Evolutionary conservation across 2,329 filamentous ascomycete genomes (phyloP).

Genomic region (Trichoderma simmonsii): DNA sequence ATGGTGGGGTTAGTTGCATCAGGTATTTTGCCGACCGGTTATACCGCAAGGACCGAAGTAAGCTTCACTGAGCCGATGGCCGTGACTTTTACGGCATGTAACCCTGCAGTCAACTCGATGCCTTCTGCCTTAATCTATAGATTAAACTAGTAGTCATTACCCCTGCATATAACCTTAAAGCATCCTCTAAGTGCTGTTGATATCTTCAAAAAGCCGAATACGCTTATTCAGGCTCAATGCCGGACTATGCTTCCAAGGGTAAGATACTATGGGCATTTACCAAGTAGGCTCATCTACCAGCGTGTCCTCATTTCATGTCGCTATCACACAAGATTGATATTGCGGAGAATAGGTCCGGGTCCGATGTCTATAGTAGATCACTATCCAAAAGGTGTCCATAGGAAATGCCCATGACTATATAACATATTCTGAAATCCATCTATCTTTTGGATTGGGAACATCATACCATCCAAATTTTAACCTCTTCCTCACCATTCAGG

Average conservation of each 20-base stretch:
- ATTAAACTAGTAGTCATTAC: neutral
- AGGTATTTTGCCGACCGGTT: conserved; percentile 4
- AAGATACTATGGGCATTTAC: neutral
- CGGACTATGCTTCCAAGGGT: neutral
- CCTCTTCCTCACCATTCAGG: neutral
- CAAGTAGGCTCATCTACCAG: neutral
- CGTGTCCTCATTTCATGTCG: neutral
- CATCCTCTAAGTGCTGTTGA: neutral
- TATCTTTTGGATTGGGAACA: neutral
- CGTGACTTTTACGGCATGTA: neutral
- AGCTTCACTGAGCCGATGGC: neutral
- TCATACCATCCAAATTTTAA: neutral
- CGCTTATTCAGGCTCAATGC: conserved; percentile 8
- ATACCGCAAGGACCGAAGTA: neutral
- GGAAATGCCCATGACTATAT: neutral
- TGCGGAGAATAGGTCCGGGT: neutral
- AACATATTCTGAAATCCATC: neutral
- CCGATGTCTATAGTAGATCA: neutral
- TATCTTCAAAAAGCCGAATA: neutral
- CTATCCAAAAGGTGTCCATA: neutral
- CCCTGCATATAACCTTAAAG: neutral
- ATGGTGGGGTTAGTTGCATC: conserved; percentile 5
- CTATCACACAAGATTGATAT: neutral
- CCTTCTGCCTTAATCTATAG: neutral
- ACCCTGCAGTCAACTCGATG: neutral